Evolutionary conservation across 1,284 basidiomycete genomes (phyloP).

Genomic region (Marasmius oreades): DNA sequence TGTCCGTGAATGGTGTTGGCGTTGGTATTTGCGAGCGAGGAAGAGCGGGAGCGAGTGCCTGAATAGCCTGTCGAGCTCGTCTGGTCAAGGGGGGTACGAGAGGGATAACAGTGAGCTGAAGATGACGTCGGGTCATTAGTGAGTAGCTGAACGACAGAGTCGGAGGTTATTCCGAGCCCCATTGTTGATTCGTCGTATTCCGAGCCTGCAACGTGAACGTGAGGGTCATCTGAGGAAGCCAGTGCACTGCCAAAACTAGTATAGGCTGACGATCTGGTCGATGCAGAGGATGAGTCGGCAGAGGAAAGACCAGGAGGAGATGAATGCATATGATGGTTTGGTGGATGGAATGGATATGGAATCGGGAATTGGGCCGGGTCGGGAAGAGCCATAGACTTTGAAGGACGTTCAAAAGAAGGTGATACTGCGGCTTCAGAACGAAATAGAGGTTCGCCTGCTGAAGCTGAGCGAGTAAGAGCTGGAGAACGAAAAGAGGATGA

Average conservation of each 20-base stretch:
- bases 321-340: conserved; percentile 40
- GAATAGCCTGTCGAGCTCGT: conserved; percentile 68
- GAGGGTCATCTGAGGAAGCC: conserved; percentile 55
- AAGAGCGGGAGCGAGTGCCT: conserved; percentile 61
- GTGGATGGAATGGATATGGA: conserved; percentile 46
- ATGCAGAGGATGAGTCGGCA: conserved; percentile 61
- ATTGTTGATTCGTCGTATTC: conserved; percentile 51
- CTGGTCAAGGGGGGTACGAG: conserved; percentile 48
- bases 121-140: conserved; percentile 48
- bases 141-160: conserved; percentile 59
- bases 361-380: conserved; percentile 62
- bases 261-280: conserved; percentile 74
- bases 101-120: conserved; percentile 36
- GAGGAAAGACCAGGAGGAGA: conserved; percentile 59
- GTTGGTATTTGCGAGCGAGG: conserved; percentile 46
- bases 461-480: conserved; percentile 21
- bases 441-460: conserved; percentile 22
- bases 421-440: conserved; percentile 32
- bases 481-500: conserved; percentile 14
- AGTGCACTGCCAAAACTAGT: conserved; percentile 61
- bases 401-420: conserved; percentile 42
- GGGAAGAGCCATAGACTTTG: conserved; percentile 41
- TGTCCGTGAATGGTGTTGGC: conserved; percentile 35
- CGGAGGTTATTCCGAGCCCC: conserved; percentile 56
- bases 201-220: conserved; percentile 53